Conservation (phyloP, 148 eudicot species). For the Linanthus parryae region DNA sequence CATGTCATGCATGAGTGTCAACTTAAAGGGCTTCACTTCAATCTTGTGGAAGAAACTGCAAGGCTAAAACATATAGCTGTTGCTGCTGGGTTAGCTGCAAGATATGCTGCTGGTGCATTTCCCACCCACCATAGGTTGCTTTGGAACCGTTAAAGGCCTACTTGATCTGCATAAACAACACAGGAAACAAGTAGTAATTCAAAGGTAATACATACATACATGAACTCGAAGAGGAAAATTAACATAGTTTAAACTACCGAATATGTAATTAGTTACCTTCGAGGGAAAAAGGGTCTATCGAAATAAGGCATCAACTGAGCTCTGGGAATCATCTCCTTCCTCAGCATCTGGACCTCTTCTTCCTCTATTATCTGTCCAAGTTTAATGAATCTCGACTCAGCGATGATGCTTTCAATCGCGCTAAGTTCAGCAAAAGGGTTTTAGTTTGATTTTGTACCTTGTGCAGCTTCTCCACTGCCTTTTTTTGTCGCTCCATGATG, state of each 20-base stretch:
- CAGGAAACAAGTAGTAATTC: not conserved
- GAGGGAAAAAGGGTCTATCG: slow-evolving; percentile 64
- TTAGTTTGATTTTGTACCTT: slow-evolving; percentile 37
- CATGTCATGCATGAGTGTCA: too few species aligned
- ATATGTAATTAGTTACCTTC: slow-evolving; percentile 32
- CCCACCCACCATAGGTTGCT: slow-evolving; percentile 33
- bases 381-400: too few species aligned
- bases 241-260: not conserved
- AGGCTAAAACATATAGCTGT: too few species aligned
- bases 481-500: slow-evolving; percentile 48
- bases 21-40: too few species aligned
- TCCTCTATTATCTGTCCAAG: slow-evolving; percentile 74
- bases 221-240: not conserved
- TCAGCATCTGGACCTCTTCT: slow-evolving; percentile 53
- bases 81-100: slow-evolving; percentile 22
- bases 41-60: too few species aligned
- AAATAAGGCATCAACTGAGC: slow-evolving; percentile 80
- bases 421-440: not conserved
- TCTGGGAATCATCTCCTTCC: slow-evolving; percentile 77
- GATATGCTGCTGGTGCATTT: slow-evolving; percentile 32
- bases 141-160: slow-evolving; percentile 51
- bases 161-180: slow-evolving; percentile 32
- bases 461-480: slow-evolving; percentile 42
- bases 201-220: not conserved
- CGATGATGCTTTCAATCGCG: too few species aligned